Base-by-base conservation (phyloP, 2,329 filamentous ascomycete species). In the Cordyceps cateniannulata region DNA sequence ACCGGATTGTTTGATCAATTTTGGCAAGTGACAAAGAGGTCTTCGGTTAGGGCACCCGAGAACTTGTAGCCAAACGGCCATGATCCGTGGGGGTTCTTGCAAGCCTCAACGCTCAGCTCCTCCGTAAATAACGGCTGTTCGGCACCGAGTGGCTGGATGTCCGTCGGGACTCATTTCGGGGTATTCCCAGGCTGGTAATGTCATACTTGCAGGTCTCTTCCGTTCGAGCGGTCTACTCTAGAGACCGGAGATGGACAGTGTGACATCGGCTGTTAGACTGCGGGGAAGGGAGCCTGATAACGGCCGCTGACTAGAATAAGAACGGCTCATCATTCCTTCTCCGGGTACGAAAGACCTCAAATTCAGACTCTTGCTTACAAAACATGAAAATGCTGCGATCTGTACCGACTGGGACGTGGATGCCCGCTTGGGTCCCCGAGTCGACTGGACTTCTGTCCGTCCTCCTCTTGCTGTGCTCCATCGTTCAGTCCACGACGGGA, bases 351-450 rank as follows among this genome's bases (percentile, higher is more conserved):
- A 22, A 32, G 18, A n/a, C 9, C 8, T 0, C 7, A 25, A 32
- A 51, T 4, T 10, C 20, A 47, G 3, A 8, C 24, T 16, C 8
- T 27, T n/a, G 3, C 16, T 4, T n/a, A 59, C 0, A 14, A 7
- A 38, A 3, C 1, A 20, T 25, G 20, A 51, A 54, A 1, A 62
- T 62, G 61, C 38, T 62, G 20, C 56, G 47, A 27, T 35, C 44
- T 6, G 53, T 53, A 12, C 51, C 56, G 6, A 79, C 77, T 8
- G 77, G 76, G 12, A 79, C 76, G 3, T 79, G 77, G 77, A 65
- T 79, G 62, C 76, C 77, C 47, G 76, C 77, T 2, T 77, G 74
- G 75, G 75, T 79, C 5, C 77, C 77, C 22, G 70, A 78, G 65
- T 77, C 74, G 3, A 77, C 75, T 1, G 14, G 67, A 14, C 69